Conservation (phyloP, 2,329 filamentous ascomycete genomes). For the Cordyceps farinosa region DNA sequence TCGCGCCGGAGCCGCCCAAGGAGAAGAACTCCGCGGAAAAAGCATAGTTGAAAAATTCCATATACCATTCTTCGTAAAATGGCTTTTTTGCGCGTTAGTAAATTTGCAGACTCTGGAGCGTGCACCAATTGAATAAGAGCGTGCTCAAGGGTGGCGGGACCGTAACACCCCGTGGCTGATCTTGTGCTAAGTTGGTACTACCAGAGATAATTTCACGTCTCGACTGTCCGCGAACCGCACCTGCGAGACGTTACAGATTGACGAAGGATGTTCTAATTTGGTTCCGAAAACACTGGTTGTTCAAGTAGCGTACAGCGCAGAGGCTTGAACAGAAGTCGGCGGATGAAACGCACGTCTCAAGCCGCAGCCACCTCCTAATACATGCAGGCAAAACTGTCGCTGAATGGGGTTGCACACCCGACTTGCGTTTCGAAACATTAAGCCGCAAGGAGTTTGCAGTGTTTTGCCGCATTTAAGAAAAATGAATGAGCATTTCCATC, state of each 20-base stretch:
- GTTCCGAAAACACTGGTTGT: neutral
- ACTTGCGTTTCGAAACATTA: slow-evolving; percentile 1
- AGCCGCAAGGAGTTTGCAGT: neutral
- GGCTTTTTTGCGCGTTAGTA: too few relatives aligned
- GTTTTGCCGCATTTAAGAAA: too few relatives aligned
- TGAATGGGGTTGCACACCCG: neutral
- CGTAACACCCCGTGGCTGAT: neutral
- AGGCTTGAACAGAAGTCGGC: neutral
- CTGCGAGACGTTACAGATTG: neutral
- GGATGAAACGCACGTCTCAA: slow-evolving; percentile 9
- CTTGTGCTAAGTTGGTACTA: neutral
- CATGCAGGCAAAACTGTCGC: neutral
- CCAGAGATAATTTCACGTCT: neutral
- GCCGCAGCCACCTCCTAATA: neutral
- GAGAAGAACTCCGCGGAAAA: neutral
- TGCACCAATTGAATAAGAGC: too few relatives aligned
- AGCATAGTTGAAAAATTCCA: neutral
- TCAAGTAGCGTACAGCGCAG: neutral
- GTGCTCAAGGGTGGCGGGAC: neutral
- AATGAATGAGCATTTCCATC: too few relatives aligned
- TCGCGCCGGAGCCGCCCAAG: neutral
- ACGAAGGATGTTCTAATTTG: neutral
- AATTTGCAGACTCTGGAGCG: neutral
- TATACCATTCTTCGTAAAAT: neutral
- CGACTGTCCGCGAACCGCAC: neutral